These are phyloP conservation scores for Solanum hybrid DNA, from an alignment of 305 asterid species.

Conservation along the genomic window DNA sequence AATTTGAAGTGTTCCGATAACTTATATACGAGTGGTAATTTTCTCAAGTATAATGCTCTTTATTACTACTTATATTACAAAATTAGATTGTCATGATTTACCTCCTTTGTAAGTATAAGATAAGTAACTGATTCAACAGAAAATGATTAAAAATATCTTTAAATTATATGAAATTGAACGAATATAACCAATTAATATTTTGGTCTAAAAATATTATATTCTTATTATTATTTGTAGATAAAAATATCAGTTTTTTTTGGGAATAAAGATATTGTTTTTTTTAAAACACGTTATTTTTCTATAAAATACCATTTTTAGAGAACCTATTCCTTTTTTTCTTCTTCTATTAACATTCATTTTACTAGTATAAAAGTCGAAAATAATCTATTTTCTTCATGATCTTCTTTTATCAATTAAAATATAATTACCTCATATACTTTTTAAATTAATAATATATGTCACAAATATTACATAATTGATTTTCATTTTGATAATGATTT, in stretches of 20 bases:
- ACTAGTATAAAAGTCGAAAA: background rate
- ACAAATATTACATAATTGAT: background rate
- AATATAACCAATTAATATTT: background rate
- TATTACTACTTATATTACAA: background rate
- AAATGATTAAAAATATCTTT: too few species aligned
- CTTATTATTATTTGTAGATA: background rate
- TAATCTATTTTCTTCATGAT: background rate
- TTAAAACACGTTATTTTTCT: background rate
- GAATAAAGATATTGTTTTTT: too few species aligned
- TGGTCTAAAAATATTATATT: background rate
- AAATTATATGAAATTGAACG: background rate
- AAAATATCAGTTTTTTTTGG: background rate
- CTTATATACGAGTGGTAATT: background rate
- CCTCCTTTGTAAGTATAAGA: background rate
- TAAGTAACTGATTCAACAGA: background rate
- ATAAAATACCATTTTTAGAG: background rate
- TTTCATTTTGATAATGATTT: background rate
- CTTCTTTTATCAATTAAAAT: too few species aligned
- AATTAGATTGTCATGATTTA: background rate
- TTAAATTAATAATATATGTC: background rate
- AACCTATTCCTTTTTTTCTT: too few species aligned
- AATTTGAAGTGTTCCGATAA: background rate
- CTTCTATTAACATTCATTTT: background rate
- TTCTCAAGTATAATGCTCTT: background rate
- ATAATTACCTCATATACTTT: background rate